Percentiles rank a stretch among this genome's conserved stretches.
Conservation (phyloP, 768 basidiomycete species). For the Termitomyces sp. region DNA sequence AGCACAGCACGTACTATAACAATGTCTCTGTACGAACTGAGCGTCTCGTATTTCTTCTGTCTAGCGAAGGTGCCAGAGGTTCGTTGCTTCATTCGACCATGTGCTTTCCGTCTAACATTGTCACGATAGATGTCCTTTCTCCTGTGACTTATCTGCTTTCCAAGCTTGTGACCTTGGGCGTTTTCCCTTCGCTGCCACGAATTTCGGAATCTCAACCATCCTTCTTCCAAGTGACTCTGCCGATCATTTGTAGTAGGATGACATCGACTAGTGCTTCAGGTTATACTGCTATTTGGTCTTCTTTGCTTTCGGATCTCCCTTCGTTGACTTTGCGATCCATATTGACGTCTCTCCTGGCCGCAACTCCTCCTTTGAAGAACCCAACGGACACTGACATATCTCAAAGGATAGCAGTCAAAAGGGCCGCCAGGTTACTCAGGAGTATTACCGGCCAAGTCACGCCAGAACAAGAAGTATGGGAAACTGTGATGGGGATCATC, state of each 20-base stretch:
- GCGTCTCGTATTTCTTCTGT: constrained; percentile 39
- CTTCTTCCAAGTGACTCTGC: constrained; percentile 54
- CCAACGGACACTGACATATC: constrained; percentile 20
- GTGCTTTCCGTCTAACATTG: constrained; percentile 2
- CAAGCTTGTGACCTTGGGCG: constrained; percentile 63
- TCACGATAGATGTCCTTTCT: constrained; percentile 26
- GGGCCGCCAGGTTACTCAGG: constrained; percentile 49
- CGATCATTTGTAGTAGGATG: constrained; percentile 40
- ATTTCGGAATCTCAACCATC: constrained; percentile 57
- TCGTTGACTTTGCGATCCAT: constrained; percentile 54
- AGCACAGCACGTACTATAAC: constrained; percentile 52
- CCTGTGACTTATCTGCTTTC: constrained; percentile 50
- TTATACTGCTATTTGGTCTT: constrained; percentile 49
- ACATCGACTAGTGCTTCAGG: constrained; percentile 13
- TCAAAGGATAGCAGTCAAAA: constrained; percentile 39
- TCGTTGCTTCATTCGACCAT: constrained; percentile 14
- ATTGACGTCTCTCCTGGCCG: constrained; percentile 51
- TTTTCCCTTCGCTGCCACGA: constrained; percentile 51
- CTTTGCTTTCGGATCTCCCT: constrained; percentile 38
- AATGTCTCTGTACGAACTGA: constrained; percentile 49
- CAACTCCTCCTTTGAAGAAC: constrained; percentile 30
- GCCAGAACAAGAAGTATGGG: constrained; percentile 41
- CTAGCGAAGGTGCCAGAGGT: constrained; percentile 35
- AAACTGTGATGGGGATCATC: constrained; percentile 40
- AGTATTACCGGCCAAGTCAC: constrained; percentile 46